A percentile compares a stretch with the other conserved stretches of the same genome.
phyloP scores from a whole-genome alignment of 352 stramenopile species.

The Phytophthora fragariae region DNA sequence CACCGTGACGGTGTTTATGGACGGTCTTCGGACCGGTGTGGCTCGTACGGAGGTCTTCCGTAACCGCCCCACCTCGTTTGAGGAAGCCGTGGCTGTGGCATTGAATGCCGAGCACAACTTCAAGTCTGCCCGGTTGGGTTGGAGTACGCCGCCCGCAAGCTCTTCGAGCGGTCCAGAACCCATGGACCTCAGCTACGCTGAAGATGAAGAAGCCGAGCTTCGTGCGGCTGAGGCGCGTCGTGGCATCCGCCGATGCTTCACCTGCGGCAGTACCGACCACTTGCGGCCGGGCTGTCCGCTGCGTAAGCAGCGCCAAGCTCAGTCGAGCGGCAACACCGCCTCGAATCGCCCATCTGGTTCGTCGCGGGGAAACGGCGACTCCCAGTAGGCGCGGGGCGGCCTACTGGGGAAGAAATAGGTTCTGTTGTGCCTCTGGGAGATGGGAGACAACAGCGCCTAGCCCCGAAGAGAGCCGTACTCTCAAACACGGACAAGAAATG shows the following conservation, averaged over 20 bases:
- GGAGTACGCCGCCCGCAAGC: not conserved
- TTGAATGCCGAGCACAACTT: not conserved
- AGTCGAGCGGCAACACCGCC: not conserved
- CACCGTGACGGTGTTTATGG: not conserved
- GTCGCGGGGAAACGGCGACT: not conserved
- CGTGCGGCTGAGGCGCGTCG: no score
- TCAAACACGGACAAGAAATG: no score
- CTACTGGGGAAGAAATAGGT: no score
- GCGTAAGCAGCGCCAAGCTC: not conserved
- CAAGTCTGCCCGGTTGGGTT: not conserved
- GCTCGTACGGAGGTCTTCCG: not conserved
- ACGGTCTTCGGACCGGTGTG: not conserved
- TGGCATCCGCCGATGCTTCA: no score
- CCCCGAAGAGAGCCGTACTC: no score
- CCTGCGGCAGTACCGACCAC: not conserved
- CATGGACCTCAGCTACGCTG: not conserved
- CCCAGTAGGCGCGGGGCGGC: no score
- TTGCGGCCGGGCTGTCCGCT: not conserved
- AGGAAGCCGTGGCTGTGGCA: not conserved
- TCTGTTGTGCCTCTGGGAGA: no score
- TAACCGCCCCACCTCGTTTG: not conserved
- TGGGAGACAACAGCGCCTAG: no score
- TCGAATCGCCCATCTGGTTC: not conserved
- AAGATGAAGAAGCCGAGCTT: no score
- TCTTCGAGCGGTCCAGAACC: not conserved